Conservation (phyloP, 257 asterid genomes). For the Gentiana straminea region DNA sequence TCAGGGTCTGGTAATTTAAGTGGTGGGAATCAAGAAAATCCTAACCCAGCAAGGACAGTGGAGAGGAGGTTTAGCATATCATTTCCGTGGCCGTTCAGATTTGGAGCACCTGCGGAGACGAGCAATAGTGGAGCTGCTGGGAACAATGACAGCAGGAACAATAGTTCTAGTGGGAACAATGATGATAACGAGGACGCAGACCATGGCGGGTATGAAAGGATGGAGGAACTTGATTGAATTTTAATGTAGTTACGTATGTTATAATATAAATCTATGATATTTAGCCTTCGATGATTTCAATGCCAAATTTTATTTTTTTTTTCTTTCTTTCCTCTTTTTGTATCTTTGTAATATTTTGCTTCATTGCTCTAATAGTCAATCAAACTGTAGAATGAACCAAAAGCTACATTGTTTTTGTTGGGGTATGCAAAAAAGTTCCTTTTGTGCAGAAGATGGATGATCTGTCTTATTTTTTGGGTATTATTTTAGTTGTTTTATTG, state of each 20-base stretch:
- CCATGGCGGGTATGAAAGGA: conserved; percentile 42
- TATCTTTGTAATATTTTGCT: too few species aligned
- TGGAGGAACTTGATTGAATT: conserved; percentile 65
- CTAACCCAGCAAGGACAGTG: conserved; percentile 38
- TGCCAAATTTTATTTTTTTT: too few species aligned
- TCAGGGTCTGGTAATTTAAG: conserved; percentile 25
- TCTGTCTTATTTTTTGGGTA: too few species aligned
- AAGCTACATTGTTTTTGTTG: too few species aligned
- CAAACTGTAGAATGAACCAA: too few species aligned
- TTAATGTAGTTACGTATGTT: conserved; percentile 15
- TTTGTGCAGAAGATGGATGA: too few species aligned
- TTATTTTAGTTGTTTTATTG: too few species aligned
- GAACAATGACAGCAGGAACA: conserved; percentile 28
- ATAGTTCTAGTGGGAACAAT: conserved; percentile 13
- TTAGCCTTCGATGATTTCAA: too few species aligned
- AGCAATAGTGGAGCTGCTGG: conserved; percentile 36
- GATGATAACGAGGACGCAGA: conserved; percentile 24
- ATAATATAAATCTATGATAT: background rate
- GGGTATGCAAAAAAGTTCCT: too few species aligned
- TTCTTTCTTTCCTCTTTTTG: too few species aligned
- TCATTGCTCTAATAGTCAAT: too few species aligned
- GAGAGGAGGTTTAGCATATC: conserved; percentile 68
- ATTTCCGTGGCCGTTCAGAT: conserved; percentile 54
- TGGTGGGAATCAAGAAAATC: conserved; percentile 26
- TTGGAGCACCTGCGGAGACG: conserved; percentile 54